These are phyloP conservation scores for Vanilla planifolia DNA, from an alignment of 106 monocot genomes.

Conservation along the genomic window DNA sequence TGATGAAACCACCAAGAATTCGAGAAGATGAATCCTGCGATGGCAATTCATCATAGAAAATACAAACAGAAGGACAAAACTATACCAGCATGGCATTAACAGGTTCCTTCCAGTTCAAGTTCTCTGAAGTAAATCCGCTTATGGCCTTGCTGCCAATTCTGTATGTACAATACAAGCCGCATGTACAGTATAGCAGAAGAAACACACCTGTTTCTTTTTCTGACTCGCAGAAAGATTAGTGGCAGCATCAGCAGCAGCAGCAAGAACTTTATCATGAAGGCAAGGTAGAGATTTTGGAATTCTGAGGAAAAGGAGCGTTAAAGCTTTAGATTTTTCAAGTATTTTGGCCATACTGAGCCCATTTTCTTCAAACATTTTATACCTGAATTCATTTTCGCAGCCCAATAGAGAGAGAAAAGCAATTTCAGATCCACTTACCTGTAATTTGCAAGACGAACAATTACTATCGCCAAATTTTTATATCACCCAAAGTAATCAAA, in stretches of 20 bases:
- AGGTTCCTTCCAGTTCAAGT: too few species aligned
- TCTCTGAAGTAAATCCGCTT: too few species aligned
- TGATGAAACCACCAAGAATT: conserved; percentile 62
- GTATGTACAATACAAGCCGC: not conserved
- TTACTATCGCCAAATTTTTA: conserved; percentile 2
- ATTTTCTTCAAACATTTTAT: conserved; percentile 10
- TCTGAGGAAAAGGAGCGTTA: conserved; percentile 27
- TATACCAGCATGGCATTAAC: too few species aligned
- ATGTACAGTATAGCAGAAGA: not conserved
- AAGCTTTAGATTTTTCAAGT: conserved; percentile 1
- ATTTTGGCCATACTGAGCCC: not conserved
- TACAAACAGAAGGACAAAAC: not conserved
- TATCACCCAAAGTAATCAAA: not conserved
- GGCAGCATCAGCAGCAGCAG: conserved; percentile 82
- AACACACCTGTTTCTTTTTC: conserved; percentile 69
- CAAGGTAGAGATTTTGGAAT: conserved; percentile 79
- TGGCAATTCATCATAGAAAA: conserved; percentile 11
- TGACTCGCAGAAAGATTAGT: conserved; percentile 31
- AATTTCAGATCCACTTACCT: conserved; percentile 91
- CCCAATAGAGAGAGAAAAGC: conserved; percentile 62
- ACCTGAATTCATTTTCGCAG: conserved; percentile 73
- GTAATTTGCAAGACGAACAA: conserved; percentile 5
- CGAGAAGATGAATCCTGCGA: conserved; percentile 40
- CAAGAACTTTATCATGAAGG: conserved; percentile 97
- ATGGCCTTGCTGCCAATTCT: too few species aligned